Evolutionary conservation across 495 filamentous ascomycete species (phyloP).

Genomic region (Penicillium simplicissimum): DNA sequence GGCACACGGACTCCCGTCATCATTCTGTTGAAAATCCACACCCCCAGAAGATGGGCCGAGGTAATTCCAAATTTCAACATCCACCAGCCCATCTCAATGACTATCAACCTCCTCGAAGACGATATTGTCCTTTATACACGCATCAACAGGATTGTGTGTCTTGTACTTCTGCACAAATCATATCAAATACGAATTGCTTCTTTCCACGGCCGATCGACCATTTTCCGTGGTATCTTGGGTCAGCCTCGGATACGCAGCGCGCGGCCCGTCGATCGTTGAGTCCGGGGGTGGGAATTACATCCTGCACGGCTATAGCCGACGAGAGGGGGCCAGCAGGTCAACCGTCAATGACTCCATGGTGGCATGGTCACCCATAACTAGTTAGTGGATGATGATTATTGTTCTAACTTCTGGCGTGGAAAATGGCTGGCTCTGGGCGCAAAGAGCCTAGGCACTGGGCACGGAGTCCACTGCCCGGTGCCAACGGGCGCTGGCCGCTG

Average conservation of each 20-base stretch:
- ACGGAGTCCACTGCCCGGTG: too few species aligned
- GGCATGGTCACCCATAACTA: too few species aligned
- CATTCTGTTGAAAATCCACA: background rate
- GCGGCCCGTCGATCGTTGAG: slow-evolving; percentile 6
- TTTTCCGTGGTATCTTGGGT: slow-evolving; percentile 2
- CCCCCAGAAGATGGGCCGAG: background rate
- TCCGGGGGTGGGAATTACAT: slow-evolving; percentile 2
- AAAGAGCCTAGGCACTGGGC: background rate
- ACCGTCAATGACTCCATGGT: background rate
- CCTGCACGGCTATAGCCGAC: slow-evolving; percentile 16
- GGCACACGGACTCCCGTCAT: slow-evolving; percentile 7
- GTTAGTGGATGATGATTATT: background rate
- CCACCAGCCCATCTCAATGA: too few species aligned
- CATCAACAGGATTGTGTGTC: background rate
- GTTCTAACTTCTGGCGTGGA: background rate
- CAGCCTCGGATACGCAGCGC: slow-evolving; percentile 1
- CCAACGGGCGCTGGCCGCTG: too few species aligned
- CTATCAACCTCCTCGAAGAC: too few species aligned
- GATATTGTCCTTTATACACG: too few species aligned
- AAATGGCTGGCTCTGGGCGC: background rate
- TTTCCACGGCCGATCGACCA: background rate
- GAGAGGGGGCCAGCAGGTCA: background rate
- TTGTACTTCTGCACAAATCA: background rate
- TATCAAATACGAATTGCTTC: background rate
- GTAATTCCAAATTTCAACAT: background rate